Evolutionary conservation across 345 rosid species (phyloP), one percentile per base, ranked within the genome.

Genomic region (Turnera subulata): DNA sequence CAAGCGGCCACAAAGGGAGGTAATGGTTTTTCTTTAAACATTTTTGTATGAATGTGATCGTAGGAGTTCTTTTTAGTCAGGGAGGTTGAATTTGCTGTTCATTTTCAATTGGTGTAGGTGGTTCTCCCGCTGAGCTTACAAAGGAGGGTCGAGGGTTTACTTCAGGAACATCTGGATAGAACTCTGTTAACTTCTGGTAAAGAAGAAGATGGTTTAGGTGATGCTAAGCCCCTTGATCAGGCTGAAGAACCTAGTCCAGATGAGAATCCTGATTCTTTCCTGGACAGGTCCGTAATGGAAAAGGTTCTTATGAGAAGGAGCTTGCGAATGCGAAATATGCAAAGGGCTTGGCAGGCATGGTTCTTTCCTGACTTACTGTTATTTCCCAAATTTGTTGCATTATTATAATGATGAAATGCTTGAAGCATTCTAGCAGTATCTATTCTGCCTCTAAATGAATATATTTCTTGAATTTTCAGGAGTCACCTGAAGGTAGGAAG

Each of bases 1-100:
- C 67, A 89, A 80, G 84, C 78, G 99, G 72, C 99, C 99, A 51
- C 99, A 93, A 46, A 84, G 99, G 56, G 99, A 93, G 99, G 97
- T 93, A 73, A 66, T 53, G 21, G 6, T 48, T 8, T 29, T 29
- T 8, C 8, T 14, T 19, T 49, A 58, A 56, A 45, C 51, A 49
- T 50, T 60, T 39, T 19, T 8, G 8, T 45, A 32, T 44, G 48
- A 38, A 33, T 51, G 13, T 24, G 45, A 40, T 38, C 26, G 18
- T 53, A 24, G 26, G 24, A 11, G 13, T 29, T 4, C 50, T 48
- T 46, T 22, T 56, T 29, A 6, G 13, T 23, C 42, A 6, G 19
- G 44, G 16, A 29, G 37, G 61, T 55, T 70, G 42, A 44, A 33
- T 13, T n/a, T 59, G 55, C 42, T 16, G 59, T n/a, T n/a, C n/a